phyloP scores from a whole-genome alignment of 257 asterid genomes.

The Petrea volubilis region DNA sequence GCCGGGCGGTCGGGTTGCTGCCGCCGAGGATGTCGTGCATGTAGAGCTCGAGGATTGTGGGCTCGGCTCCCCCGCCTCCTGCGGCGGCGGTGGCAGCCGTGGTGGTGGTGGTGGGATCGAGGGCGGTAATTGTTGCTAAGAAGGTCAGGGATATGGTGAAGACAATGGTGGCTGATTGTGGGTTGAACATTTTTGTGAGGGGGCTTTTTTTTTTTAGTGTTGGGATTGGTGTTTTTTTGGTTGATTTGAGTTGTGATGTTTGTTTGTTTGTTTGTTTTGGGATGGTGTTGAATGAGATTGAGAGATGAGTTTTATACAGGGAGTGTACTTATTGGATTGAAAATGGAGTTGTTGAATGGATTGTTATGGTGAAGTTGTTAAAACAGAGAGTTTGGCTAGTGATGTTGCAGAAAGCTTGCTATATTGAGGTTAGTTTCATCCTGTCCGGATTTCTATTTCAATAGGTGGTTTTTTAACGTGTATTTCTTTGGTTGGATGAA shows the following conservation, averaged over 20 bases:
- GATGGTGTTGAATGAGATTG: neutral
- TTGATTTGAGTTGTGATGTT: neutral
- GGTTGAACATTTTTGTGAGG: constrained; percentile 44
- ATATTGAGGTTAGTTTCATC: neutral
- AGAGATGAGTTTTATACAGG: neutral
- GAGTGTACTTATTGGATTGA: neutral
- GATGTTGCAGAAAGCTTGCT: neutral
- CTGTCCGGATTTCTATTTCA: too few relatives aligned
- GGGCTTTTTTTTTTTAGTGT: neutral
- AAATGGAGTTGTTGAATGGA: constrained; percentile 33
- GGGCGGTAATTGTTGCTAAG: constrained; percentile 24
- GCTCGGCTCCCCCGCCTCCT: neutral
- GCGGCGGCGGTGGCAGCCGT: too few relatives aligned
- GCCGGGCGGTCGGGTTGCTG: constrained; percentile 83
- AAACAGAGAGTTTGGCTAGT: neutral
- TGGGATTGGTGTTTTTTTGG: neutral
- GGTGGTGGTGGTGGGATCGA: constrained; percentile 28
- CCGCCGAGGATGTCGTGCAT: constrained; percentile 96
- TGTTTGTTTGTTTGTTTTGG: neutral
- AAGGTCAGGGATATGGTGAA: constrained; percentile 25
- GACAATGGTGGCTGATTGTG: constrained; percentile 22
- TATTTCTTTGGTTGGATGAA: too few relatives aligned
- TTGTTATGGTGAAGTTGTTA: constrained; percentile 25
- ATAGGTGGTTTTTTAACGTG: too few relatives aligned
- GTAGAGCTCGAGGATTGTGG: constrained; percentile 64